These are phyloP conservation scores for Colletotrichum somersetense DNA, from an alignment of 2,329 filamentous ascomycete species.

Conservation along the genomic window DNA sequence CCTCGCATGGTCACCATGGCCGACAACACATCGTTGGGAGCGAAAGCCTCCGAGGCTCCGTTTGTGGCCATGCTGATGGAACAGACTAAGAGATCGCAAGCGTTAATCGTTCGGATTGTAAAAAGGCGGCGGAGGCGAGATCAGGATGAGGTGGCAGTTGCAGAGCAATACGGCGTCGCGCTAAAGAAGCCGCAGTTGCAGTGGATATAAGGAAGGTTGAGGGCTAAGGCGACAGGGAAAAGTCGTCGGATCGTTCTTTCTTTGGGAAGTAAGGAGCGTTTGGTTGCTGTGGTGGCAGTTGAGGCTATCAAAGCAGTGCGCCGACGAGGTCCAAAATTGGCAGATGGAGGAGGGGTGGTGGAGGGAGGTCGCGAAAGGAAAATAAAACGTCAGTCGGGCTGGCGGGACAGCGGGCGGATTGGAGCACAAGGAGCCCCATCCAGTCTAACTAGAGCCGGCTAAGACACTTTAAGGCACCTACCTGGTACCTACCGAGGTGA, in stretches of 20 bases:
- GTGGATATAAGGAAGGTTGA: conserved; percentile 1
- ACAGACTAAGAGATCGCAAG: neutral
- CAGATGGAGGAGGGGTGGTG: conserved; percentile 38
- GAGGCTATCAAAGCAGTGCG: conserved; percentile 34
- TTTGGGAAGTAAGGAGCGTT: conserved; percentile 32
- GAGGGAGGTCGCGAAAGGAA: conserved; percentile 37
- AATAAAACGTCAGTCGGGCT: conserved; percentile 43
- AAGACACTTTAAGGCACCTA: conserved; percentile 13
- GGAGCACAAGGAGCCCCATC: conserved; percentile 26
- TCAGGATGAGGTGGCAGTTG: conserved; percentile 25
- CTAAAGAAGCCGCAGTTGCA: conserved; percentile 14
- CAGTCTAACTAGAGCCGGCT: conserved; percentile 24
- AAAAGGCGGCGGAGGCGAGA: conserved; percentile 17
- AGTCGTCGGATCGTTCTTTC: conserved; percentile 2
- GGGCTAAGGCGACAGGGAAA: neutral
- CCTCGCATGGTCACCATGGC: conserved; percentile 94
- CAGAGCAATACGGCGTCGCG: conserved; percentile 25
- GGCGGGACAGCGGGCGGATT: conserved; percentile 38
- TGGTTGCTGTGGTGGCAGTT: conserved; percentile 29
- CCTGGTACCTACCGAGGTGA: neutral
- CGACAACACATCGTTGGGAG: conserved; percentile 80
- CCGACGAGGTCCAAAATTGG: conserved; percentile 36
- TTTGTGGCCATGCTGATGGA: conserved; percentile 74
- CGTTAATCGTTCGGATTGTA: conserved; percentile 11
- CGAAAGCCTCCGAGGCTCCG: conserved; percentile 77